phyloP scores from a whole-genome alignment of 2,329 filamentous ascomycete genomes.

The Volutella citrinella region DNA sequence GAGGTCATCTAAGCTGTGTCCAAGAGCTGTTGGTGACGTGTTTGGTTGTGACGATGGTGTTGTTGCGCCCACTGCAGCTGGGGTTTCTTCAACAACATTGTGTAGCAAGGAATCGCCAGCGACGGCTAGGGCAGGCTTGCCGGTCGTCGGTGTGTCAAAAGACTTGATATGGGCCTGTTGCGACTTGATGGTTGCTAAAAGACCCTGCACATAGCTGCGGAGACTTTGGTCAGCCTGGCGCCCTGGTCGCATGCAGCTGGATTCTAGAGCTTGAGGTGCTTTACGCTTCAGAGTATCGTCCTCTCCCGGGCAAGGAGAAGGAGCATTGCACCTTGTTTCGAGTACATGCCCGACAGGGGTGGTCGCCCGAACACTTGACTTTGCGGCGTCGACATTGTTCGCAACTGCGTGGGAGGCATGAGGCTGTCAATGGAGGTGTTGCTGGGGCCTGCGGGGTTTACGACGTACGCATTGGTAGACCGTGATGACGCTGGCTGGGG shows the following conservation, averaged over 20 bases:
- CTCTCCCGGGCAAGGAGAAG: conserved; percentile 17
- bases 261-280: background rate
- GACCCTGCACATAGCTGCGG: conserved; percentile 17
- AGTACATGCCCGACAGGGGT: conserved; percentile 23
- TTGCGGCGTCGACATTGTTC: conserved; percentile 24
- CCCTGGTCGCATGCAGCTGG: too few species aligned
- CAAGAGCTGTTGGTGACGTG: too few species aligned
- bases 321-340: conserved; percentile 21
- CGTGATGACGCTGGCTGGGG: too few species aligned
- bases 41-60: too few species aligned
- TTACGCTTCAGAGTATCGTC: conserved; percentile 22
- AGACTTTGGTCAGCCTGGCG: background rate
- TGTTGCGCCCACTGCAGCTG: too few species aligned
- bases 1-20: too few species aligned
- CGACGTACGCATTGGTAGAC: conserved; percentile 17
- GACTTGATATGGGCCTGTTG: conserved; percentile 14
- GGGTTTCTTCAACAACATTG: too few species aligned
- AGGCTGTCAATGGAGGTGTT: too few species aligned
- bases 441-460: too few species aligned
- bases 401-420: conserved; percentile 10
- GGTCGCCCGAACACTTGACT: conserved; percentile 27
- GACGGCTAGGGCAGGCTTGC: conserved; percentile 2
- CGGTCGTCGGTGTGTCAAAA: too few species aligned
- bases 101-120: background rate
- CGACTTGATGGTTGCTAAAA: conserved; percentile 17